A percentile compares a stretch with the other conserved stretches of the same genome.
Conservation (phyloP, 176 grass and related monocot species). For the Cocos nucifera region DNA sequence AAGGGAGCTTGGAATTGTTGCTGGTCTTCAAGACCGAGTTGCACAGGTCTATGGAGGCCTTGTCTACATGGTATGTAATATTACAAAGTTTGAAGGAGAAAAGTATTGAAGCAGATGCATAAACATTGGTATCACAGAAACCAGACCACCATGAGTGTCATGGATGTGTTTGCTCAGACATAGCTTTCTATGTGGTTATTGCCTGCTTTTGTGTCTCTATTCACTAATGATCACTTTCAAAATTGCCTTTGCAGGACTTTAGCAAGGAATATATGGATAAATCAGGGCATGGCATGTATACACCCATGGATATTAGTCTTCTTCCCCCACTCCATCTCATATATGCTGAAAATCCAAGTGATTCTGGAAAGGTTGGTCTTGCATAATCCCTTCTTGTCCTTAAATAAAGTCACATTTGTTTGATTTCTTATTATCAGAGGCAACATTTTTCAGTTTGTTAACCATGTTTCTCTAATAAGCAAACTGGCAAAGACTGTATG, state of each 20-base stretch:
- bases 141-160: too few relatives aligned
- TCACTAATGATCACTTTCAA: not conserved
- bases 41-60: slow-evolving; percentile 77
- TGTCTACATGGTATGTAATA: slow-evolving; percentile 50
- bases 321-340: slow-evolving; percentile 73
- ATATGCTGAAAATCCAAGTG: slow-evolving; percentile 75
- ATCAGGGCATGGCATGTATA: slow-evolving; percentile 64
- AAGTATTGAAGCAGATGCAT: not conserved
- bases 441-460: too few relatives aligned
- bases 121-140: not conserved
- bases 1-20: slow-evolving; percentile 84
- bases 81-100: not conserved
- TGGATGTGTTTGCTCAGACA: too few relatives aligned
- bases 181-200: too few relatives aligned
- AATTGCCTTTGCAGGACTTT: slow-evolving; percentile 52
- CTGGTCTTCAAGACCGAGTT: slow-evolving; percentile 76
- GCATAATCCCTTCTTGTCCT: not conserved
- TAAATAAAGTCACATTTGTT: too few relatives aligned
- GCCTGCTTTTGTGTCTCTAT: too few relatives aligned
- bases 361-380: slow-evolving; percentile 75
- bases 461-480: too few relatives aligned
- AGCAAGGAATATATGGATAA: slow-evolving; percentile 71
- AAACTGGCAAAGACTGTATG: too few relatives aligned
- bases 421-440: too few relatives aligned
- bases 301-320: slow-evolving; percentile 39